Evolutionary conservation across 805 yeast species (phyloP).

Genomic region (Starmerella floricola): DNA sequence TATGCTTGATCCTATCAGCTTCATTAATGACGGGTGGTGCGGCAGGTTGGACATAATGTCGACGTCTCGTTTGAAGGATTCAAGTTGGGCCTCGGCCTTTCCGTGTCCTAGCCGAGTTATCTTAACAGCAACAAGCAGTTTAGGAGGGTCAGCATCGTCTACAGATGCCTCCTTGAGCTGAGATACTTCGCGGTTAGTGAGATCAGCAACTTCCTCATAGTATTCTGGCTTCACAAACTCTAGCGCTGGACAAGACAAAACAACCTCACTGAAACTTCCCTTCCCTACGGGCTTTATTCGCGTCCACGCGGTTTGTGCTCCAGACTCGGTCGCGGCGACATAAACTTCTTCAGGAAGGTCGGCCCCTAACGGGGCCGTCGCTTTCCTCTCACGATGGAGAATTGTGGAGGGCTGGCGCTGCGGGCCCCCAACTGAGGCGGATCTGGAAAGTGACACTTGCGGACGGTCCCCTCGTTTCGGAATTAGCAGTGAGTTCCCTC

Average conservation of each 20-base stretch:
- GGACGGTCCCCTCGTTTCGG: conserved; percentile 16
- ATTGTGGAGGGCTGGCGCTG: conserved; percentile 20
- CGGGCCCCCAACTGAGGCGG: conserved; percentile 20
- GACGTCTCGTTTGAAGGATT: conserved; percentile 60
- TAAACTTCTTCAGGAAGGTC: conserved; percentile 20
- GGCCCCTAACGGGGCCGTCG: conserved; percentile 2
- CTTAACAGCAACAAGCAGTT: conserved; percentile 54
- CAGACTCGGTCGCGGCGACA: conserved; percentile 8
- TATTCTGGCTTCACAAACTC: conserved; percentile 27
- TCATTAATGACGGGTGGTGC: conserved; percentile 59
- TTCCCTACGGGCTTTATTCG: conserved; percentile 28
- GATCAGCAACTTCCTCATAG: conserved; percentile 4
- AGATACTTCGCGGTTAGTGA: conserved; percentile 3
- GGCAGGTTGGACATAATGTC: conserved; percentile 40
- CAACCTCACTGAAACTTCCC: conserved; percentile 34
- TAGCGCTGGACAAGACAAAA: conserved; percentile 29
- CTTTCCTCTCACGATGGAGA: conserved; percentile 19
- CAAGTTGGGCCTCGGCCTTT: conserved; percentile 42
- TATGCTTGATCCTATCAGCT: conserved; percentile 35
- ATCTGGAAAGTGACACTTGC: conserved; percentile 9
- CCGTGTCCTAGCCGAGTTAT: conserved; percentile 37
- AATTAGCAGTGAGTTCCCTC: conserved; percentile 14
- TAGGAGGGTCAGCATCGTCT: background rate
- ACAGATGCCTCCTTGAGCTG: background rate
- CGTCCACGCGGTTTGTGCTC: conserved; percentile 16